Evolutionary conservation across 148 eudicot genomes (phyloP), one percentile per base, ranked within the genome.

Genomic region (Vaccinium vitisidaea): DNA sequence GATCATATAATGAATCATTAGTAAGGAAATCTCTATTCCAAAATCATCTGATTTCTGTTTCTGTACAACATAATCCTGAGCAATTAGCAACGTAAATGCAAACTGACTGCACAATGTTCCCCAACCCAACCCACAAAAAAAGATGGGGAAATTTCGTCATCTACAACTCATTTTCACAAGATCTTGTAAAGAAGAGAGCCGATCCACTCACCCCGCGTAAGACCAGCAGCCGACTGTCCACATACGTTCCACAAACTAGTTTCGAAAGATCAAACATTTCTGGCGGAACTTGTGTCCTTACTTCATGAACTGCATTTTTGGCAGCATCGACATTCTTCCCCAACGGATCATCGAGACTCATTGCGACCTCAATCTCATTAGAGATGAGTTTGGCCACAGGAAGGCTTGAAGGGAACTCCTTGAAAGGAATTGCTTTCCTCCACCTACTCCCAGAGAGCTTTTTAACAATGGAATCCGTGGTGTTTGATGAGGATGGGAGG

Each of bases 261-360:
- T 95, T 94, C 0, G 99, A 93, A 85, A 94, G 80, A 90, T 97
- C 99, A 86, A 95, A 97, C 90, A 94, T 89, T 86, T 97, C 99
- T 1, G 98, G 98, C 4, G 99, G 98, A 78, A 95, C 83, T 80
- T 95, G 96, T 67, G 91, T 70, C 80, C 98, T 87, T 53, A 93
- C 90, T 84, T 97, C 99, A 67, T 83, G 85, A 80, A 97, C 84
- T 14, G 92, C 93, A 46, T 74, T 83, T 75, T 86, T 86, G 12
- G 92, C 99, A 58, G 84, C 79, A 12, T 89, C 87, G 2, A 93
- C 87, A 70, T 94, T 82, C 46, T 82, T 83, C 61, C 85, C 80
- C 80, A 94, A 85, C 4, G 94, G 92, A 82, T 88, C 92, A 46
- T 85, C 84, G 21, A 97, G 86, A 82, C 84, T 88, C 92, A 97